phyloP scores from a whole-genome alignment of 306 rosid genomes.

The Cucurbita argyrosperma region DNA sequence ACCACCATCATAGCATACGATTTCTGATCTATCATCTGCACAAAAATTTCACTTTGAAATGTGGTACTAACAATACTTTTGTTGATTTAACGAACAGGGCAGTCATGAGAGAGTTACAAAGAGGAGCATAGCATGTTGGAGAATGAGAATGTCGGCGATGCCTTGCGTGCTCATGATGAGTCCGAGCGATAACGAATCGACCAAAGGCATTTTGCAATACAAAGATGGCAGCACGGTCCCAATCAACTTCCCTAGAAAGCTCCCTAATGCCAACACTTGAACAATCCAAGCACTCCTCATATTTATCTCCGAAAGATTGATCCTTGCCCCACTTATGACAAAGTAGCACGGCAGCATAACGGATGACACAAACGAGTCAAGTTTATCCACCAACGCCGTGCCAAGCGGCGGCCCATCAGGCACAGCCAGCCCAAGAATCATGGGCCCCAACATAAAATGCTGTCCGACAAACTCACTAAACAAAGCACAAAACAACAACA shows the following conservation, averaged over 20 bases:
- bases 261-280: slow-evolving; percentile 12
- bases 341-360: slow-evolving; percentile 35
- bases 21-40: slow-evolving; percentile 34
- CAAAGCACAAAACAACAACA: slow-evolving; percentile 23
- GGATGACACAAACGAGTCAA: slow-evolving; percentile 15
- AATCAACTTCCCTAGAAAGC: slow-evolving; percentile 23
- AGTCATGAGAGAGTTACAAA: slow-evolving; percentile 4
- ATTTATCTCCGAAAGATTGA: not conserved
- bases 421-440: slow-evolving; percentile 38
- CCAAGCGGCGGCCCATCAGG: slow-evolving; percentile 60
- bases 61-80: no score
- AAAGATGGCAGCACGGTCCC: slow-evolving; percentile 47
- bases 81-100: no score
- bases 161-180: slow-evolving; percentile 45
- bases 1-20: slow-evolving; percentile 21
- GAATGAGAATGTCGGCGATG: slow-evolving; percentile 23
- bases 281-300: slow-evolving; percentile 3
- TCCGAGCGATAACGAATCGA: slow-evolving; percentile 32
- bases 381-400: slow-evolving; percentile 34
- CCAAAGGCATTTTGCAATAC: slow-evolving; percentile 22
- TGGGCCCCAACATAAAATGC: slow-evolving; percentile 28
- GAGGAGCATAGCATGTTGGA: slow-evolving; percentile 14
- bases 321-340: slow-evolving; percentile 17
- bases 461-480: slow-evolving; percentile 29
- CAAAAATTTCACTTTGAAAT: not conserved